Percentiles rank a stretch among this genome's conserved stretches.
Conservation (phyloP, 495 filamentous ascomycete species). For the Xanthoparmelia taractica region DNA sequence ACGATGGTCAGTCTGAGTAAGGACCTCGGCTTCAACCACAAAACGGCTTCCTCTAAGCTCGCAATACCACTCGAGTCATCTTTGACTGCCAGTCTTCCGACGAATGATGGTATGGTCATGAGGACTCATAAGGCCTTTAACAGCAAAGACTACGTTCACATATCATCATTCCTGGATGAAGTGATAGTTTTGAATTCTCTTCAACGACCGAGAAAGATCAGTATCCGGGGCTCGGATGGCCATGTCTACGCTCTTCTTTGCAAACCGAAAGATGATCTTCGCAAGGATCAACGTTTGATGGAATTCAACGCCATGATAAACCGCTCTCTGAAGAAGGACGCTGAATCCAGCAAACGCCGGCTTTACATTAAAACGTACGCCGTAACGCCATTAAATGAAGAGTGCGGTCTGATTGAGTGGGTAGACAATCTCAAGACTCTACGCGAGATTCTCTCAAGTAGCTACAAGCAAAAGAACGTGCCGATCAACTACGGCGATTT, state of each 20-base stretch:
- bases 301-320: slow-evolving; percentile 99
- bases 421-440: slow-evolving; percentile 92
- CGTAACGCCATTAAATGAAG: slow-evolving; percentile 93
- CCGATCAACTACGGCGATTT: slow-evolving; percentile 53
- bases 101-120: slow-evolving; percentile 58
- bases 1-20: slow-evolving; percentile 62
- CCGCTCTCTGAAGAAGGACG: slow-evolving; percentile 79
- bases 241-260: slow-evolving; percentile 80
- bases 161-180: slow-evolving; percentile 66
- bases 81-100: slow-evolving; percentile 74
- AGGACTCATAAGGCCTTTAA: slow-evolving; percentile 72
- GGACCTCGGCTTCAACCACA: slow-evolving; percentile 77
- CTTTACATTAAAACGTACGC: slow-evolving; percentile 93
- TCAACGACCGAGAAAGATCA: slow-evolving; percentile 86
- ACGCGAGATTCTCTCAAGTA: slow-evolving; percentile 76
- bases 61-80: slow-evolving; percentile 83
- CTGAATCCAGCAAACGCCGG: slow-evolving; percentile 76
- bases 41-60: slow-evolving; percentile 68
- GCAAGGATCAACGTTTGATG: slow-evolving; percentile 96
- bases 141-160: slow-evolving; percentile 54
- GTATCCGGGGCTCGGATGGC: slow-evolving; percentile 80
- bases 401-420: slow-evolving; percentile 97
- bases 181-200: slow-evolving; percentile 85
- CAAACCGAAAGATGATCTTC: slow-evolving; percentile 96
- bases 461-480: slow-evolving; percentile 66